These are phyloP conservation scores for Chlorella variabilis DNA, from an alignment of 163 green algal genomes.

Conservation along the genomic window DNA sequence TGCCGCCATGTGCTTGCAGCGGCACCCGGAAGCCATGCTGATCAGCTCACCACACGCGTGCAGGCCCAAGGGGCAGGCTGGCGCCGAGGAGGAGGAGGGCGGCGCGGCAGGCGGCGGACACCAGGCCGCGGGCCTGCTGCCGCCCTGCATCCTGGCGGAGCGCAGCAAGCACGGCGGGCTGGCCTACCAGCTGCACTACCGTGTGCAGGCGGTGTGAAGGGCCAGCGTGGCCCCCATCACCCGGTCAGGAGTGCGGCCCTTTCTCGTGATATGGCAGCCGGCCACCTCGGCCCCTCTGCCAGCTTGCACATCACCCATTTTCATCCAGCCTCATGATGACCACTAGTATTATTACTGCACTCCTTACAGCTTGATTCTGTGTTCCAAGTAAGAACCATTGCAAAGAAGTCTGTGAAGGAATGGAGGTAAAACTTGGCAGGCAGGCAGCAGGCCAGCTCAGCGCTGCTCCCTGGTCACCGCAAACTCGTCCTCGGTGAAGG, in stretches of 20 bases:
- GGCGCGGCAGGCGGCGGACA: neutral
- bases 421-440: too few relatives aligned
- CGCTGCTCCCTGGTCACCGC: neutral
- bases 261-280: too few relatives aligned
- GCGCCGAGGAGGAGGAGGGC: neutral
- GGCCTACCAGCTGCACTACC: slow-evolving; percentile 30
- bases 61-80: slow-evolving; percentile 27
- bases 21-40: neutral
- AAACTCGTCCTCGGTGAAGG: slow-evolving; percentile 5
- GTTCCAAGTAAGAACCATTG: too few relatives aligned
- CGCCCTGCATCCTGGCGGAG: slow-evolving; percentile 12
- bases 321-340: too few relatives aligned
- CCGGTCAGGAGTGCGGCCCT: too few relatives aligned
- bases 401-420: too few relatives aligned
- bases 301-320: neutral
- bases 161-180: neutral
- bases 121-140: neutral
- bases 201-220: slow-evolving; percentile 4
- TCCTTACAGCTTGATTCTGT: too few relatives aligned
- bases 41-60: neutral
- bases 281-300: too few relatives aligned
- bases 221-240: neutral
- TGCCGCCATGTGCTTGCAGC: neutral
- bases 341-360: too few relatives aligned
- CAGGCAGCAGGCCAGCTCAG: too few relatives aligned